Evolutionary conservation across 2,329 filamentous ascomycete species (phyloP), one percentile per base, ranked within the genome.

Genomic region (Echinosphaeria canescens): DNA sequence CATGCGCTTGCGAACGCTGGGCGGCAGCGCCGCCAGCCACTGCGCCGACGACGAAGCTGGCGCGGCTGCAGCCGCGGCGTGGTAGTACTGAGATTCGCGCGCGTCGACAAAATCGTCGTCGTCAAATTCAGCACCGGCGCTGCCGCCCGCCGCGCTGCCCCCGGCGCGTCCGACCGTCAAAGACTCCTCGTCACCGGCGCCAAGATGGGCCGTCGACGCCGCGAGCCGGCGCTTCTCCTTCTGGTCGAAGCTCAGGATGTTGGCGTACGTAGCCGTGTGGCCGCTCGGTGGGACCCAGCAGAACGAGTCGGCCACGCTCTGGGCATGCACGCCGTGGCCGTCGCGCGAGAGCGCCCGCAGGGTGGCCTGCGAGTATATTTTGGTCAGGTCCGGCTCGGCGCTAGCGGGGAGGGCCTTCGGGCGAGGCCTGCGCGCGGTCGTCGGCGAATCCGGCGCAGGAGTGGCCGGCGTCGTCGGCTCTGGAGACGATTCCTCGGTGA

Each of bases 231-330:
- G 56, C 42, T 63, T 69, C 42, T 74, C 69, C 39, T 74, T 74
- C 34, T 71, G 63, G 19, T 65, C 68, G 36, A 67, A 72, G 23
- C 57, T 74, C 13, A 92, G 55, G 27, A 98, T 93, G 33, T 76
- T 82, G 24, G 88, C 84, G 42, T 95, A 98, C 1, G 82, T 88
- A 32, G 84, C 75, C 3, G 82, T 93, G 34, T 85, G 82, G 5
- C 88, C 85, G 12, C 78, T 81, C 0, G 79, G 78, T 4, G 85
- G 88, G 2, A 98, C 88, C 2, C 95, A 76, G 44, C 93, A 95
- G 52, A 98, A 98, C 7, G 78, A 88, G 38, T 78, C 76, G 31
- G 60, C 65, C 11, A 64, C 54, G 11, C 61, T 59, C 15, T 71
- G 61, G n/a, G n/a, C n/a, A n/a, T n/a, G n/a, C 7, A 10, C 7